Base-by-base conservation (phyloP, 1,284 basidiomycete genomes). In the Ceratorhiza oryzae-sativae region DNA sequence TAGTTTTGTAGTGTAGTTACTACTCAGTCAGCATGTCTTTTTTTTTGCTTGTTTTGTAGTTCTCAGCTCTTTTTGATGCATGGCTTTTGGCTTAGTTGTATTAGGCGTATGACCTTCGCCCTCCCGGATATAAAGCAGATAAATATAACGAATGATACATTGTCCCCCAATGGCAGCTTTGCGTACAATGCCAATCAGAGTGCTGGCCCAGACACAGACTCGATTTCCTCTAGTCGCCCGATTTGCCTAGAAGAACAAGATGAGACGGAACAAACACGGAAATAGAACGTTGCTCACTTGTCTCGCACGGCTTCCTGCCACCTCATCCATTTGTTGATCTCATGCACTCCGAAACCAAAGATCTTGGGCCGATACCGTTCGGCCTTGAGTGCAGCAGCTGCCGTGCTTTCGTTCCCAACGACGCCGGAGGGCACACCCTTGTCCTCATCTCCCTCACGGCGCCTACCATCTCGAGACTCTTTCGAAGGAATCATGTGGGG, bases 291-390 rank as follows among this genome's bases (percentile, higher is more conserved):
- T 3, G 81, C 88, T 77, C 76, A 91, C 93, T 87, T 86, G 80
- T 97, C 94, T 73, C 95, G 83, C 36, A 90, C 86, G 8, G 92
- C 94, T 81, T 94, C 92, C 80, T 97, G 93, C 95, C 96, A 98
- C 78, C 95, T 84, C 79, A 93, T 90, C 76, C 96, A 81, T 80
- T 91, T 94, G n/a, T 95, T 94, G 76, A 89, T 89, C 83, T 97
- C 95, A 78, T 97, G 88, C 41, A 97, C 85, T 81, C 94, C 92
- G 85, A 98, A 98, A 0, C 95, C 95, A 80, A 97, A 98, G 73
- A 97, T 95, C 78, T 89, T 88, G 41, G 95, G 94, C 71, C 92
- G 85, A 80, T 96, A 95, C 75, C 93, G 82, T 78, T 97, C 95
- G 25, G 93, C 93, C 82, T 94, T 97, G 76, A 92, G 78, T 25